phyloP scores from a whole-genome alignment of 2,329 filamentous ascomycete genomes.

The Penicillium sp. region DNA sequence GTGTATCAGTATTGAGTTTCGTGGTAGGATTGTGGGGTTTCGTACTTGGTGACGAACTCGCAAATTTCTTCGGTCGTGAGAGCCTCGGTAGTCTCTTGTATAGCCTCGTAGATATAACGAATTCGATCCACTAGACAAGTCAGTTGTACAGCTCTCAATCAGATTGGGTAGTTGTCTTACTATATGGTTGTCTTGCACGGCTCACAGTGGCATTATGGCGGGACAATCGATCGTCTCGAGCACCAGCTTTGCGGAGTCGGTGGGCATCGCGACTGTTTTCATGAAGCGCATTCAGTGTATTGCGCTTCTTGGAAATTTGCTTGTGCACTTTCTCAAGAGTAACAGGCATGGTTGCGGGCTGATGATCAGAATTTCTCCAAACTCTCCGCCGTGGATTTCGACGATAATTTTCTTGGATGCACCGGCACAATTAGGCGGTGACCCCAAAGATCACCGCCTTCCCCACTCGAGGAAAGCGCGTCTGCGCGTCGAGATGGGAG shows the following conservation, averaged over 20 bases:
- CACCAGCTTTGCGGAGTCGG: constrained; percentile 73
- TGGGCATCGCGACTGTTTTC: constrained; percentile 85
- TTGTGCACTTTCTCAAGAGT: constrained; percentile 81
- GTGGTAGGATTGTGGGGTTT: background rate
- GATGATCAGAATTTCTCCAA: constrained; percentile 2
- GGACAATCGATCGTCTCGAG: constrained; percentile 78
- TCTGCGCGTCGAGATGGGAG: constrained; percentile 35
- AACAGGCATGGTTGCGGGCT: constrained; percentile 58
- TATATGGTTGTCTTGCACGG: constrained; percentile 71
- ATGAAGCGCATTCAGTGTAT: constrained; percentile 72
- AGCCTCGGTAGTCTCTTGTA: constrained; percentile 39
- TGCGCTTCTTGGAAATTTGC: constrained; percentile 83
- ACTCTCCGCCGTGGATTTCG: constrained; percentile 1
- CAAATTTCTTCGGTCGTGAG: constrained; percentile 40
- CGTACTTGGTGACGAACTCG: constrained; percentile 61
- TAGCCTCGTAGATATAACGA: constrained; percentile 68
- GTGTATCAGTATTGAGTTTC: background rate
- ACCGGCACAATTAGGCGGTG: constrained; percentile 39
- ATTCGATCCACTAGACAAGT: constrained; percentile 60
- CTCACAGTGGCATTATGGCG: constrained; percentile 67
- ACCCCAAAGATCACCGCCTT: constrained; percentile 17
- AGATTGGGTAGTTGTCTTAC: constrained; percentile 48
- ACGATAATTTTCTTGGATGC: constrained; percentile 27
- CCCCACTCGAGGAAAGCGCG: constrained; percentile 27
- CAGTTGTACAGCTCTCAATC: background rate